Conservation (phyloP, 257 asterid genomes). For the Nicotiana tomentosiformis region DNA sequence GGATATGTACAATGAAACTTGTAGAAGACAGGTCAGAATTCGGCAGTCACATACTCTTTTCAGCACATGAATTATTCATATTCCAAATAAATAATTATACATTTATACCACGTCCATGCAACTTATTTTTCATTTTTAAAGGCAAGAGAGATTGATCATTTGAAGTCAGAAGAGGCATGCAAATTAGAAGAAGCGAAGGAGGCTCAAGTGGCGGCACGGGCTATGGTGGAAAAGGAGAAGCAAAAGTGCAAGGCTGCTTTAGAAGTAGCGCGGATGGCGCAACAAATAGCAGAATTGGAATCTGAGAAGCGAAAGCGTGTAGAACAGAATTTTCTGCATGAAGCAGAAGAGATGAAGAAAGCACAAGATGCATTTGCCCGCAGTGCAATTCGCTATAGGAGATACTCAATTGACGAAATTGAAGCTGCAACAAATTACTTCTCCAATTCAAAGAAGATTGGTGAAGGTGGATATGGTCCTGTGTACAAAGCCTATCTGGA, state of each 20-base stretch:
- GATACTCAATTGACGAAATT: constrained; percentile 55
- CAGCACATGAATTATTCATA: background rate
- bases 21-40: constrained; percentile 28
- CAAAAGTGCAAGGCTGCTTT: constrained; percentile 64
- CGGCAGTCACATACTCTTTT: background rate
- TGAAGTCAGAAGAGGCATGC: constrained; percentile 35
- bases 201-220: constrained; percentile 45
- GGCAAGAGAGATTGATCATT: constrained; percentile 37
- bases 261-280: constrained; percentile 71
- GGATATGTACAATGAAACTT: constrained; percentile 48
- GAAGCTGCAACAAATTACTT: constrained; percentile 68
- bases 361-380: constrained; percentile 46
- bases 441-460: constrained; percentile 54
- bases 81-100: background rate
- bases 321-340: constrained; percentile 46
- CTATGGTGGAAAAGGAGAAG: constrained; percentile 61
- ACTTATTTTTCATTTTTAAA: constrained; percentile 13
- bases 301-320: constrained; percentile 48
- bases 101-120: background rate
- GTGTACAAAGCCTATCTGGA: constrained; percentile 63
- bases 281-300: constrained; percentile 68
- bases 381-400: constrained; percentile 42
- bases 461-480: constrained; percentile 98
- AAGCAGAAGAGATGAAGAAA: constrained; percentile 58
- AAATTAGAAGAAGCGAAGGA: constrained; percentile 37